These are phyloP conservation scores for Fusarium napiforme DNA, from an alignment of 2,329 filamentous ascomycete species.

Conservation along the genomic window DNA sequence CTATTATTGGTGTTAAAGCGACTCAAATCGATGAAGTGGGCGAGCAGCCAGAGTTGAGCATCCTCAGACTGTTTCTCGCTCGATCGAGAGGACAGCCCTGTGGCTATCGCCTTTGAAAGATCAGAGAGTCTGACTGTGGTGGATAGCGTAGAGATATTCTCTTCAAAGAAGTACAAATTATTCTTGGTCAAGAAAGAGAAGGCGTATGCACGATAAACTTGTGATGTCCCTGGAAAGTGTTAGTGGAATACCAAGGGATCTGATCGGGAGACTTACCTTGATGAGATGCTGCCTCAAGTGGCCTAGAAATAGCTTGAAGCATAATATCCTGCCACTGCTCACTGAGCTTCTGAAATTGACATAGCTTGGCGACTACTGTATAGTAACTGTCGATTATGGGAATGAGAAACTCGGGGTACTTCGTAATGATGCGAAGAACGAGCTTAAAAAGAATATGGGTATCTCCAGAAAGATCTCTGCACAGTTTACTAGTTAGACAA, in stretches of 20 bases:
- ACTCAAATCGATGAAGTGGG: constrained; percentile 72
- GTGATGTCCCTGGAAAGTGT: constrained; percentile 13
- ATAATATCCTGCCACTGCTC: constrained; percentile 40
- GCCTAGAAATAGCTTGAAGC: constrained; percentile 45
- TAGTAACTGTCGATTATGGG: constrained; percentile 53
- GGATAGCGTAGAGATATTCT: constrained; percentile 51
- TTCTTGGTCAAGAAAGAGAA: constrained; percentile 41
- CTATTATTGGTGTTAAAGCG: constrained; percentile 50
- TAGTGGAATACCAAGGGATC: not conserved
- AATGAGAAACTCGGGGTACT: constrained; percentile 38
- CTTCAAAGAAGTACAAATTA: constrained; percentile 55
- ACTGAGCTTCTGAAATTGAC: constrained; percentile 39
- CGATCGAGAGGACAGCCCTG: constrained; percentile 47
- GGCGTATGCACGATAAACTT: constrained; percentile 40
- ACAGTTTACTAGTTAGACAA: constrained; percentile 22
- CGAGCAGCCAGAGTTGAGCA: constrained; percentile 70
- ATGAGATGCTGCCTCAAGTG: constrained; percentile 38
- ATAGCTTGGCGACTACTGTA: constrained; percentile 52
- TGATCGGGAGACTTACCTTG: constrained; percentile 29
- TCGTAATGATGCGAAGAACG: constrained; percentile 45
- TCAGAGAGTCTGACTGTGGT: constrained; percentile 51
- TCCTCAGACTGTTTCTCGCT: constrained; percentile 48
- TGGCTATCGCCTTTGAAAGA: constrained; percentile 57
- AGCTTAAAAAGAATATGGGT: constrained; percentile 51
- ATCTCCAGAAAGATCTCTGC: constrained; percentile 36